Base-by-base conservation (phyloP, 1,284 basidiomycete genomes). In the Moniliella sp. region DNA sequence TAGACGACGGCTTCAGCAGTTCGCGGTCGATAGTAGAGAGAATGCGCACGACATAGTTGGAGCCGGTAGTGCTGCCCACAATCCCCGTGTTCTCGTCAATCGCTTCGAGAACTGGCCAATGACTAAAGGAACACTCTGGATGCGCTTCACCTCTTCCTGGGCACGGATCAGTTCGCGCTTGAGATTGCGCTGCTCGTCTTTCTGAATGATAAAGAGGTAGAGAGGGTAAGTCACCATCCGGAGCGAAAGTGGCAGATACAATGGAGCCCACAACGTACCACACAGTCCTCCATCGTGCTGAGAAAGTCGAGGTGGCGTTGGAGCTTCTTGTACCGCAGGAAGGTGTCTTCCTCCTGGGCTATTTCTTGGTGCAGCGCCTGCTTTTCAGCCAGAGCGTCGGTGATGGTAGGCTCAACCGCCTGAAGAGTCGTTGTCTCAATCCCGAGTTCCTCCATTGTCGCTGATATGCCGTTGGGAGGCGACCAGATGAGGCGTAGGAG, bases 31-130 rank as follows among this genome's bases (percentile, higher is more conserved):
- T 72, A 2, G 91, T 99, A 5, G 83, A 91, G 18, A 99, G 69
- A 42, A 99, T 97, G 44, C 91, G 74, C 45, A 97, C 88, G 36
- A 99, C 86, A 61, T 97, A 97, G 65, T 94, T 99, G 17, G 80
- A 86, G 5, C 91, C 88, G 5, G 91, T 97, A 0, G 91, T 99
- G 16, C 81, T 86, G 23, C 88, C 91, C 13, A 97, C 91, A 45
- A 99, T 99, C 37, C 79, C 86, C 14, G 88, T 84, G 55, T 79
- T 76, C 62, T 94, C 82, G 67, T 99, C 91, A 61, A 99, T 94
- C 34, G 91, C 81, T 64, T 99, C 91, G 27, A 97, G 72, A 99
- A 99, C 62, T 99, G 91, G 32, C 91, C 91, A 50, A 99, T 99
- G 53, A 99, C 91, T n/a, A 99, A 74, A 0, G 91, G 91, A 3